Percentiles rank a stretch among this genome's conserved stretches.
Evolutionary conservation across 2,329 filamentous ascomycete genomes (phyloP).

Genomic region (Myotisia sp.): DNA sequence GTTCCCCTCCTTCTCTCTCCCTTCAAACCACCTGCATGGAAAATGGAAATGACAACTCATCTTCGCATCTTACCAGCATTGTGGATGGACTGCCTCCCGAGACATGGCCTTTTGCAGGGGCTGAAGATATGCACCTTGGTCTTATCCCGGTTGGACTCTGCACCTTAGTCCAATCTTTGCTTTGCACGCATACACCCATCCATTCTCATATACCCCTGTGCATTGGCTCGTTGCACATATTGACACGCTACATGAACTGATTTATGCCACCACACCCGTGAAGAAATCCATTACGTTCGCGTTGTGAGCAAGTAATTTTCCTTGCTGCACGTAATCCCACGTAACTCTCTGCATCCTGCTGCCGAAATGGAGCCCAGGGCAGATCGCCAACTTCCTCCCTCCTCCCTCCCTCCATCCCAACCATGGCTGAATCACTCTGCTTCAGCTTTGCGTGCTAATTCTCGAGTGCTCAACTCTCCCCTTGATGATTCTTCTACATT

Average conservation of each 20-base stretch:
- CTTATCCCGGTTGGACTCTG: constrained; percentile 9
- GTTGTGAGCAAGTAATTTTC: not conserved
- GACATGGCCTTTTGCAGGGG: constrained; percentile 3
- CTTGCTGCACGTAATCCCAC: constrained; percentile 8
- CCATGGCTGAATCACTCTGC: constrained; percentile 20
- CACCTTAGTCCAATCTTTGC: constrained; percentile 7
- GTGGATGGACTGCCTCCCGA: not conserved
- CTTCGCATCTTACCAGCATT: constrained; percentile 10
- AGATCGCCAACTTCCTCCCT: constrained; percentile 18
- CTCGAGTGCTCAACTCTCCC: constrained; percentile 16
- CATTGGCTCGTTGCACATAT: constrained; percentile 9
- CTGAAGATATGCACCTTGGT: constrained; percentile 6
- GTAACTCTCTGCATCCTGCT: constrained; percentile 4
- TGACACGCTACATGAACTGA: constrained; percentile 10
- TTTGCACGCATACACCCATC: constrained; percentile 2
- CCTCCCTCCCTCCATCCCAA: constrained; percentile 19
- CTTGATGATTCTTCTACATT: constrained; percentile 20
- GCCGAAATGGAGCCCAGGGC: constrained; percentile 23
- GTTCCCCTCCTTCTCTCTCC: too few relatives aligned
- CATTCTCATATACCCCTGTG: constrained; percentile 1
- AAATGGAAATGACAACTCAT: constrained; percentile 13
- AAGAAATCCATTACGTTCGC: constrained; percentile 1
- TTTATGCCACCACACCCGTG: constrained; percentile 5
- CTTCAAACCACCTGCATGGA: not conserved
- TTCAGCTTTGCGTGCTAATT: constrained; percentile 16